Evolutionary conservation across 2,329 filamentous ascomycete species (phyloP), one percentile per base, ranked within the genome.

Genomic region (Thielaviopsis musarum): DNA sequence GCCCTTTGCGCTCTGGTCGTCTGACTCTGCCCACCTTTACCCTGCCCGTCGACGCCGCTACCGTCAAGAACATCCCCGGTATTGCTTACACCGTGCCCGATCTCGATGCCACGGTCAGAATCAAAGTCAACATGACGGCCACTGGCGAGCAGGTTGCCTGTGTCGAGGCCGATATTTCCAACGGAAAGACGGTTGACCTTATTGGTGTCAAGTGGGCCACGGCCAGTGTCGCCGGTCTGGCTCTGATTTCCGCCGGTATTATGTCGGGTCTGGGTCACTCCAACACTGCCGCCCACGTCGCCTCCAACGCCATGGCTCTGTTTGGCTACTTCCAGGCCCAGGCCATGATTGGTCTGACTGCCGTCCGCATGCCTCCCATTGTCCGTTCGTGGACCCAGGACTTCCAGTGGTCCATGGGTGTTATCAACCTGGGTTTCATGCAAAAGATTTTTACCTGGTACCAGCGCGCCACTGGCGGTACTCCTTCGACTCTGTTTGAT

Each of bases 401-500:
- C 73, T 96, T 97, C 74, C 87, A 94, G 69, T 97, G 91, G 91
- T 94, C 86, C 67, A 93, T 97, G 88, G 91, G 91, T 66, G 90
- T 97, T 66, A 95, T 97, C 66, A 81, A 81, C 57, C 78, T 96
- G 51, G 77, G 76, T n/a, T 96, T 95, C 70, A 80, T 96, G 73
- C 89, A 97, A 74, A 77, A 77, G 54, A 87, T 95, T 67, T 88
- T 88, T 63, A 95, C 90, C 41, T 97, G 91, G 91, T 97, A 96
- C 69, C 91, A 95, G 73, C 87, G 91, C 63, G 81, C 91, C 2
- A 97, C 91, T 2, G 91, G 91, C 58, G 91, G 91, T 63, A 89
- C 80, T 0, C 87, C 91, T 0, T 84, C 88, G 3, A 87, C 82
- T 17, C 77, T 94, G 38, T 80, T 96, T 53, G 85, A 88, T 64